A percentile compares a stretch with the other conserved stretches of the same genome.
Conservation (phyloP, 805 yeast genomes). For the Huiozyma naganishii region DNA sequence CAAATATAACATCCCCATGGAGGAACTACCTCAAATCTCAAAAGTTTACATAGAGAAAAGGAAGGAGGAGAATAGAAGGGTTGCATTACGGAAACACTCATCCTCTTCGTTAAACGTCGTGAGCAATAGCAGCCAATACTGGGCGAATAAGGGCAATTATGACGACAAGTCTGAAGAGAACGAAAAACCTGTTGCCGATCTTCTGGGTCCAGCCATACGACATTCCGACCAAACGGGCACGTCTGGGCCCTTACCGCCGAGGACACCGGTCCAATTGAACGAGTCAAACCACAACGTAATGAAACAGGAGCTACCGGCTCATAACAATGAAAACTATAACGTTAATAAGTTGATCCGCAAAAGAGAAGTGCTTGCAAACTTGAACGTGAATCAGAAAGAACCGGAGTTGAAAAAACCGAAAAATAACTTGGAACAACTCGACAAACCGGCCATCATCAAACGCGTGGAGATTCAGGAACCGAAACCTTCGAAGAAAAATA, state of each 20-base stretch:
- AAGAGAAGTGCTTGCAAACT: constrained; percentile 1
- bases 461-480: constrained; percentile 5
- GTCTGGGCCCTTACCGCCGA: too few species aligned
- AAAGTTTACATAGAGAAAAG: constrained; percentile 30
- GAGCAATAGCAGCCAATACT: not conserved
- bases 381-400: not conserved
- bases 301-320: constrained; percentile 1
- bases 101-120: constrained; percentile 1
- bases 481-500: constrained; percentile 1
- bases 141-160: not conserved
- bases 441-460: not conserved
- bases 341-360: constrained; percentile 4
- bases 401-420: not conserved
- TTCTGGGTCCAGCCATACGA: too few species aligned
- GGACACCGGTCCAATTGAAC: not conserved
- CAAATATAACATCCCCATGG: constrained; percentile 28
- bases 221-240: not conserved
- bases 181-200: not conserved
- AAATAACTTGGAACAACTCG: not conserved
- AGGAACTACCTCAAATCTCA: constrained; percentile 29
- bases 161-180: not conserved
- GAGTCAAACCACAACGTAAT: constrained; percentile 6
- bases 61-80: constrained; percentile 25
- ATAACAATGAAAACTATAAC: constrained; percentile 5
- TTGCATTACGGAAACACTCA: constrained; percentile 19